Conservation (phyloP, 1,284 basidiomycete genomes). For the Microbotryum violaceum region DNA sequence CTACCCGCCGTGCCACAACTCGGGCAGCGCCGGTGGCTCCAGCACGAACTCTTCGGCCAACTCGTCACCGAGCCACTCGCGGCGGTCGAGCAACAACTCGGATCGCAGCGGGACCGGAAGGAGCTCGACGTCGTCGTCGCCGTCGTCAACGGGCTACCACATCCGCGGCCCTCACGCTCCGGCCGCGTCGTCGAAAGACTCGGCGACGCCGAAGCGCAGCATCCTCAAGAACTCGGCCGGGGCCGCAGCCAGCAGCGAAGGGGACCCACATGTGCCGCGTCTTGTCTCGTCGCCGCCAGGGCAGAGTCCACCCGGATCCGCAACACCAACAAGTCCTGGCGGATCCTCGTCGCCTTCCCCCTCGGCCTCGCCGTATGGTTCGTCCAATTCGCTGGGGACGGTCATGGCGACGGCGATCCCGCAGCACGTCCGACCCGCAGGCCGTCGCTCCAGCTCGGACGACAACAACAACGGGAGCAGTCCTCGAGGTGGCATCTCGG, state of each 20-base stretch:
- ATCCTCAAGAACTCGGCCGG: conserved; percentile 15
- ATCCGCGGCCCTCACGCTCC: conserved; percentile 16
- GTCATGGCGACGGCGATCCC: conserved; percentile 27
- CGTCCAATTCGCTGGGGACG: conserved; percentile 1
- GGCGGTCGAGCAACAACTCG: conserved; percentile 4
- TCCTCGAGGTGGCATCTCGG: not conserved
- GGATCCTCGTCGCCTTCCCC: conserved; percentile 3
- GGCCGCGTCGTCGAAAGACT: conserved; percentile 6
- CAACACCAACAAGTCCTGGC: too few species aligned
- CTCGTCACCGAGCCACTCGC: conserved; percentile 20
- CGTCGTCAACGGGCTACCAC: not conserved
- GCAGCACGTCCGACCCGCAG: conserved; percentile 16
- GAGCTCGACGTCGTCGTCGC: not conserved
- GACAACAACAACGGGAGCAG: not conserved
- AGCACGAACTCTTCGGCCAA: conserved; percentile 1
- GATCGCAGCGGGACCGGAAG: too few species aligned
- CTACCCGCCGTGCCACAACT: too few species aligned
- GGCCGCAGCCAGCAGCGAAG: not conserved
- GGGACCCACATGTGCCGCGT: too few species aligned
- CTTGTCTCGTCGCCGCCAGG: not conserved
- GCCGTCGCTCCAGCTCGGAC: conserved; percentile 5
- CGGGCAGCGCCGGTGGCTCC: too few species aligned
- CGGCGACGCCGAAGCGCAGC: conserved; percentile 17
- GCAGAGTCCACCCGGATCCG: not conserved
- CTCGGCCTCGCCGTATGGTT: not conserved